phyloP scores from a whole-genome alignment of 495 filamentous ascomycete species.

The Penicillium arizonense region DNA sequence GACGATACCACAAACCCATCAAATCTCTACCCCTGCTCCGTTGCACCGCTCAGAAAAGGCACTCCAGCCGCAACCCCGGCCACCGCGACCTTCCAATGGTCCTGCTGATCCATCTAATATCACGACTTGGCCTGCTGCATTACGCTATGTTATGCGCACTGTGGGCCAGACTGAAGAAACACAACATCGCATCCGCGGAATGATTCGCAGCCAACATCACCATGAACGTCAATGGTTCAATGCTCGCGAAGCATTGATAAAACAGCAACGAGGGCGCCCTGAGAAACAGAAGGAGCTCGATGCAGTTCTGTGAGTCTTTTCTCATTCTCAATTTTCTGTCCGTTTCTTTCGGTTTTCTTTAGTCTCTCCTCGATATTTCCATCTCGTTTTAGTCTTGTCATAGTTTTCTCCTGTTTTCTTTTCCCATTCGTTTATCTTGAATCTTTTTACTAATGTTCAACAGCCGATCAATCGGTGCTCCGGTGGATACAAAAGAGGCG shows the following conservation, averaged over 20 bases:
- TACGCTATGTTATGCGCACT: conserved; percentile 60
- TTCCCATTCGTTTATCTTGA: background rate
- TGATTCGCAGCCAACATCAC: conserved; percentile 62
- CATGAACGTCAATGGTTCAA: conserved; percentile 67
- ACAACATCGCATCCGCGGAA: conserved; percentile 40
- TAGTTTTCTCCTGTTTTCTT: background rate
- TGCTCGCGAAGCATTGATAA: conserved; percentile 48
- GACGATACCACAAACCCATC: background rate
- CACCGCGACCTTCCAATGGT: conserved; percentile 4
- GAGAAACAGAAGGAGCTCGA: conserved; percentile 55
- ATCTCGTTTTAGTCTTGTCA: too few species aligned
- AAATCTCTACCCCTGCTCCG: background rate
- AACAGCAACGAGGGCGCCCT: conserved; percentile 46
- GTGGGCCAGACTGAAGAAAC: conserved; percentile 50
- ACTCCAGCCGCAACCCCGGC: conserved; percentile 1
- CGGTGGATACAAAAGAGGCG: conserved; percentile 30
- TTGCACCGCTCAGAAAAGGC: conserved; percentile 8
- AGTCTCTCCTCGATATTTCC: too few species aligned
- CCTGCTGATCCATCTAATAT: conserved; percentile 54
- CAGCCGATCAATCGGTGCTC: conserved; percentile 43
- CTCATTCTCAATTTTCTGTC: too few species aligned
- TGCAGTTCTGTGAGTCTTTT: conserved; percentile 40
- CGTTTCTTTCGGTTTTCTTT: too few species aligned
- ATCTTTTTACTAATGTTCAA: background rate
- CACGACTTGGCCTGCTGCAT: conserved; percentile 61